A percentile compares a stretch with the other conserved stretches of the same genome.
phyloP scores from a whole-genome alignment of 2,329 filamentous ascomycete species.

The Fusarium lateritium region DNA sequence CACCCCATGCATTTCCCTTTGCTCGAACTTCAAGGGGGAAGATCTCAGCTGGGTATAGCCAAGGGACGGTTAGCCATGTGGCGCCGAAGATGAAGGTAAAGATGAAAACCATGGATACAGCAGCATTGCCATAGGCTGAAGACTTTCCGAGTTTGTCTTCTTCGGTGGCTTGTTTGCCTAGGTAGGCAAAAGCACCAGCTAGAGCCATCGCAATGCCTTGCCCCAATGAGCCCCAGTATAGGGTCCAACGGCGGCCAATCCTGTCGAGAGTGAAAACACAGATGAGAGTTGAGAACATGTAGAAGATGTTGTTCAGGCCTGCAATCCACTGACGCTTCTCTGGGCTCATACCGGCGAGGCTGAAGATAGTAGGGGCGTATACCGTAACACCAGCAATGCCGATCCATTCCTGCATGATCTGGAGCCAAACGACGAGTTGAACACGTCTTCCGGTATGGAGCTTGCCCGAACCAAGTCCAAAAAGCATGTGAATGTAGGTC shows the following conservation, averaged over 20 bases:
- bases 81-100: constrained; percentile 60
- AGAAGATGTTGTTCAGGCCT: constrained; percentile 66
- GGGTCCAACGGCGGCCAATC: constrained; percentile 77
- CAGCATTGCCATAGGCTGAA: constrained; percentile 72
- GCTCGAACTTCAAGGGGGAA: constrained; percentile 80
- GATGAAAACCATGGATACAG: constrained; percentile 78
- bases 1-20: constrained; percentile 82
- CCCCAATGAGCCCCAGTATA: constrained; percentile 76
- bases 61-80: constrained; percentile 67
- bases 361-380: constrained; percentile 71
- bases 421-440: constrained; percentile 74
- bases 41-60: constrained; percentile 80
- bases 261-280: constrained; percentile 79
- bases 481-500: constrained; percentile 74
- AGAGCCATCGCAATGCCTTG: constrained; percentile 78
- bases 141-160: constrained; percentile 61
- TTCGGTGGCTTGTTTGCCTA: constrained; percentile 66
- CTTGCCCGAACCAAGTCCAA: constrained; percentile 75
- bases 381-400: constrained; percentile 78
- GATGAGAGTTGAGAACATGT: constrained; percentile 75
- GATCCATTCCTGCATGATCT: constrained; percentile 44
- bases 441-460: constrained; percentile 77
- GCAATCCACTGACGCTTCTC: constrained; percentile 75
- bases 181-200: constrained; percentile 66
- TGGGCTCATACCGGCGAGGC: constrained; percentile 75